Evolutionary conservation across 2,329 filamentous ascomycete genomes (phyloP), one percentile per base, ranked within the genome.

Genomic region (Leptographium galeiforme): DNA sequence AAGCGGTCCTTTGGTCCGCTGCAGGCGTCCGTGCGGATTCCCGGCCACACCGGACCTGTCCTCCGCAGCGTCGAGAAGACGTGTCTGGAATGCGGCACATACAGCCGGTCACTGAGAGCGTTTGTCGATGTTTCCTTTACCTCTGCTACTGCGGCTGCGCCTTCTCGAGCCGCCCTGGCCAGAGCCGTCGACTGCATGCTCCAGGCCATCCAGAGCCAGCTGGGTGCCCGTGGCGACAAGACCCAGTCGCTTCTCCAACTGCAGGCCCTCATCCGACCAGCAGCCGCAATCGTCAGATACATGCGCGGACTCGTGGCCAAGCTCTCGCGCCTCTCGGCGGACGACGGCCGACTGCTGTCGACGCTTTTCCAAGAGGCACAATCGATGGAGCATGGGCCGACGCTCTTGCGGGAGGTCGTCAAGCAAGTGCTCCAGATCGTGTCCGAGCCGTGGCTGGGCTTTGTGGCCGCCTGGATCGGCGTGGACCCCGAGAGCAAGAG

Each of bases 381-480:
- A 51, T 69, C 78, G 12, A 74, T 82, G 6, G 82, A 89, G 55
- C 78, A 86, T 58, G 75, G 77, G 36, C 78, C 81, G 50, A 70
- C 71, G 13, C 77, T 80, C 55, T 67, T 89, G 25, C 77, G 78
- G 19, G 73, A 77, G 25, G 75, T 87, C 36, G 76, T 88, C 62
- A 77, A 82, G 16, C 80, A 88, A 57, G 73, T 91, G 0, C 65
- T 93, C 11, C 57, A 62, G 30, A 58, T 63, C 14, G 59, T 66
- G 2, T 67, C 67, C 16, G 61, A 57, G 33, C 66, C 66, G 1
- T 69, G 66, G 66, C 62, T 60, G 13, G 63, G 61, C 7, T 67
- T 66, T 51, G 71, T 85, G 8, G 77, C 84, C 58, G 80, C 83
- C 61, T 93, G 87, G 87, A 79, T 90, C 56, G 88, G 88, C 0